Evolutionary conservation across 1,284 basidiomycete genomes (phyloP).

Genomic region (Xerocomus amazonicus): DNA sequence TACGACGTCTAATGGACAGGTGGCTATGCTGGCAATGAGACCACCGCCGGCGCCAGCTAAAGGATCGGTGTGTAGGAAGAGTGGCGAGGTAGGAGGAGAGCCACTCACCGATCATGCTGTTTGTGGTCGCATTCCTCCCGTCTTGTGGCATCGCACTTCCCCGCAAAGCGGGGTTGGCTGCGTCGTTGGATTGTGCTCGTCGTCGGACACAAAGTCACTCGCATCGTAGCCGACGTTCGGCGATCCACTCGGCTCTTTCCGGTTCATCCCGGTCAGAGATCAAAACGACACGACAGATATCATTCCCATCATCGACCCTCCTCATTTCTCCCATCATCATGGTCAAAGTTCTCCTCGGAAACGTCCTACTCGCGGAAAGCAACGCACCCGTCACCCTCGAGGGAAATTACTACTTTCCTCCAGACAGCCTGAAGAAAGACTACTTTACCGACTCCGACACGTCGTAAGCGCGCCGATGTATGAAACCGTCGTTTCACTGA

Average conservation of each 20-base stretch:
- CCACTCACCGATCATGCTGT: constrained; percentile 67
- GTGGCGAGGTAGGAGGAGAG: neutral
- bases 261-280: neutral
- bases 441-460: constrained; percentile 49
- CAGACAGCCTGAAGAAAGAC: constrained; percentile 42
- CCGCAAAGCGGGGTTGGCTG: constrained; percentile 52
- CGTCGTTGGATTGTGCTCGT: constrained; percentile 6
- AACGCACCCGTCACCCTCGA: constrained; percentile 53
- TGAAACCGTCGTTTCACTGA: constrained; percentile 3
- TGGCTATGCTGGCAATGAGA: constrained; percentile 88
- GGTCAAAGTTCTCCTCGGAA: constrained; percentile 50
- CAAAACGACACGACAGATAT: neutral
- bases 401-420: constrained; percentile 68
- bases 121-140: constrained; percentile 59
- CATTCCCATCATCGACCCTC: neutral
- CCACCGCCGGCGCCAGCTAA: constrained; percentile 85
- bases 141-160: constrained; percentile 61
- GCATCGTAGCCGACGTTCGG: neutral
- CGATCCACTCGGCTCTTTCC: constrained; percentile 5
- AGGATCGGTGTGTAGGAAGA: neutral
- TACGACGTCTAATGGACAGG: constrained; percentile 95
- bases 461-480: constrained; percentile 35
- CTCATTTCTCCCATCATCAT: constrained; percentile 24
- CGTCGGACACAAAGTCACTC: neutral
- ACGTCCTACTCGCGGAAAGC: constrained; percentile 53